Conservation (phyloP, 805 yeast species). For the Cyberlindnera amylophila region DNA sequence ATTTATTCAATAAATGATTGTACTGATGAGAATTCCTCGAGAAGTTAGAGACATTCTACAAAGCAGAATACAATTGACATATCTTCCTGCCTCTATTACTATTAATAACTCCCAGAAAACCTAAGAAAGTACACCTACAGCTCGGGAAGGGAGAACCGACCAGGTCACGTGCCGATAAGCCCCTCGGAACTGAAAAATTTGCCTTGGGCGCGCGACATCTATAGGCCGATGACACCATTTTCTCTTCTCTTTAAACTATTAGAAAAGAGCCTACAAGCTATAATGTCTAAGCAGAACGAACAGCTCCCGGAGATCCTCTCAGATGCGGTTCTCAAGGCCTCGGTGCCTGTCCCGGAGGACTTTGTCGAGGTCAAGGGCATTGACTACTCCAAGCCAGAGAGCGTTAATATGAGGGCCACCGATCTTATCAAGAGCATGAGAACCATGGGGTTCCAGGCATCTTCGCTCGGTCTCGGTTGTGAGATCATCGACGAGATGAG, state of each 20-base stretch:
- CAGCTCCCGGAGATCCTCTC: slow-evolving; percentile 69
- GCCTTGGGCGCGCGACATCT: slow-evolving; percentile 1
- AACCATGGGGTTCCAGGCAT: slow-evolving; percentile 96
- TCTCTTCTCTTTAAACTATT: background rate
- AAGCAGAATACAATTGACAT: background rate
- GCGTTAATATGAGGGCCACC: slow-evolving; percentile 73
- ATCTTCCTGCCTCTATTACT: no score
- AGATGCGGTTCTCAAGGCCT: slow-evolving; percentile 86
- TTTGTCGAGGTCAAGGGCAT: slow-evolving; percentile 81
- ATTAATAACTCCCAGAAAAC: no score
- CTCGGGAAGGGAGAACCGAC: background rate
- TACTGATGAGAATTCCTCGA: no score
- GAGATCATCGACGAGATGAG: slow-evolving; percentile 93
- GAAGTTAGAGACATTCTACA: no score
- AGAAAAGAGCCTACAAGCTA: background rate
- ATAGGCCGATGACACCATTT: background rate
- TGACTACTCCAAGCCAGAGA: slow-evolving; percentile 77
- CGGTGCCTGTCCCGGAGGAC: slow-evolving; percentile 80
- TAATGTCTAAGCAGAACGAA: slow-evolving; percentile 35
- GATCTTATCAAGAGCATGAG: slow-evolving; percentile 81
- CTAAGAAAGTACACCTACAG: no score
- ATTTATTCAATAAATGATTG: no score
- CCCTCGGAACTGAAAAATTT: slow-evolving; percentile 15
- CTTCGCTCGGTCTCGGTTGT: slow-evolving; percentile 81
- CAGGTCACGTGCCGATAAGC: slow-evolving; percentile 18